phyloP scores from a whole-genome alignment of 108 stramenopile genomes.

The Asterionellopsis glacialis region DNA sequence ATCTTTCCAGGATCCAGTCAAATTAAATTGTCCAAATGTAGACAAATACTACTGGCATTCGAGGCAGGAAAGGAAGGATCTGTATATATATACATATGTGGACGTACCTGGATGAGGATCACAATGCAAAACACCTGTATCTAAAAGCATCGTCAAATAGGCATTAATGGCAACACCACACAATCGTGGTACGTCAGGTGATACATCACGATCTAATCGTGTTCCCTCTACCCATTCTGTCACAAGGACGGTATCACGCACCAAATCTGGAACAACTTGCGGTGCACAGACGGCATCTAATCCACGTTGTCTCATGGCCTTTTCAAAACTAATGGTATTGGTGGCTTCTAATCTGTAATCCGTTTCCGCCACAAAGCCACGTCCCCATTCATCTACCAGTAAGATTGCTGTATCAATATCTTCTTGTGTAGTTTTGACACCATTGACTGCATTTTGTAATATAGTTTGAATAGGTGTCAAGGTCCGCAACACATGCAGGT shows the following conservation, averaged over 20 bases:
- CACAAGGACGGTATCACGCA: slow-evolving; percentile 74
- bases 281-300: slow-evolving; percentile 84
- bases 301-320: slow-evolving; percentile 58
- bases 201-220: slow-evolving; percentile 59
- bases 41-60: too few relatives aligned
- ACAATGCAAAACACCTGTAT: slow-evolving; percentile 73
- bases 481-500: slow-evolving; percentile 79
- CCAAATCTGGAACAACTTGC: slow-evolving; percentile 51
- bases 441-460: slow-evolving; percentile 55
- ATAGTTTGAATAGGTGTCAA: slow-evolving; percentile 71
- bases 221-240: slow-evolving; percentile 92
- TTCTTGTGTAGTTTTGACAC: slow-evolving; percentile 34
- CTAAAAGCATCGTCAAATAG: slow-evolving; percentile 78
- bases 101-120: slow-evolving; percentile 39
- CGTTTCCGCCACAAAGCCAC: slow-evolving; percentile 88
- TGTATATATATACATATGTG: too few relatives aligned
- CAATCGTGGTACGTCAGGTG: slow-evolving; percentile 65
- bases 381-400: slow-evolving; percentile 89
- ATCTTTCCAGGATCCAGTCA: background rate
- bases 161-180: slow-evolving; percentile 86
- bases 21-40: too few relatives aligned
- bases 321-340: slow-evolving; percentile 66
- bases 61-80: too few relatives aligned
- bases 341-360: slow-evolving; percentile 79
- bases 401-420: slow-evolving; percentile 59